Base-by-base conservation (phyloP, 306 rosid genomes). In the Begonia fuchsioides region DNA sequence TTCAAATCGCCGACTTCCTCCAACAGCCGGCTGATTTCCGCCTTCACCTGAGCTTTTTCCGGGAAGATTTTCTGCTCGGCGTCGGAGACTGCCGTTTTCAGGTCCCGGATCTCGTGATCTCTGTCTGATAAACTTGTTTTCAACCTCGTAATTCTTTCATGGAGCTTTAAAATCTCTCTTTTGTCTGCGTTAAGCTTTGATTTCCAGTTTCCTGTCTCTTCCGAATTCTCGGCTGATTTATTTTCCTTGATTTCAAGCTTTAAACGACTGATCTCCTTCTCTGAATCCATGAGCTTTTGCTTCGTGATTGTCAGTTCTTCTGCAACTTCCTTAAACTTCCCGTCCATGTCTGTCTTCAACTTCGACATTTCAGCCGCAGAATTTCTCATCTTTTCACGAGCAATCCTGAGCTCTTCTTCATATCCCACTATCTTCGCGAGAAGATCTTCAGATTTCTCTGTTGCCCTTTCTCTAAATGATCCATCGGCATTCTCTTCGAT, bases 11-110 rank as follows among this genome's bases (percentile, higher is more conserved):
- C 47, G 32, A 52, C 74, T 53, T 82, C 78, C 55, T 65, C 78
- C 6, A 61, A 46, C 61, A 85, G 17, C 61, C 61, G 64, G 11
- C 83, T 67, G 70, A 85, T 82, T 71, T 85, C 93, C 0, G 93
- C 63, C 76, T 82, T 82, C 60, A 87, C 54, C 48, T 82, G 77
- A 55, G 83, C 68, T 75, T 92, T 92, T 70, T 92, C 98, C 0
- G 98, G 98, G 67, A 92, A 92, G 47, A 92, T 82, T 63, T 92
- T 92, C 75, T 79, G 58, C 83, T 92, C 96, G 0, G 98, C 96
- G 60, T 92, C 98, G 2, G 98, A 92, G 17, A 92, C 92, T 1
- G 68, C 96, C 10, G 72, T 56, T 68, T 92, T 92, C 68, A 92
- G 73, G 53, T 85, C 94, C 82, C 87, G 62, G 54, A 79, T 57